Evolutionary conservation across 1,139 yeast genomes (phyloP), one percentile per base, ranked within the genome.

Genomic region (Zhuliangozyma blackwelliae): DNA sequence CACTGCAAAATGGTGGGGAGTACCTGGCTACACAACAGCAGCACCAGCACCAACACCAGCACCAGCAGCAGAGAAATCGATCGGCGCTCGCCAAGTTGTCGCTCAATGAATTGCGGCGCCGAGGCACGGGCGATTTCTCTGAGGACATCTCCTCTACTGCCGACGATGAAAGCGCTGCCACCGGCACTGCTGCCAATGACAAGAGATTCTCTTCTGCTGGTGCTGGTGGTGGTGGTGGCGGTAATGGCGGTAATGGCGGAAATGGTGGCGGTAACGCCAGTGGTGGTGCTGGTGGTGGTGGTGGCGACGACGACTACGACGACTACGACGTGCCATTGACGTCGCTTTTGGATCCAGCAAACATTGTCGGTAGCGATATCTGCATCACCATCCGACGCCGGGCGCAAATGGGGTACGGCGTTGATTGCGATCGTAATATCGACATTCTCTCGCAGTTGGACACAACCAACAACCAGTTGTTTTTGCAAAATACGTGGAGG

Each of bases 401-500:
- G 37, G 96, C 96, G 0, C 55, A 63, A 28, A 52, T 74, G 36
- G 95, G 95, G 0, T 90, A 90, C 52, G 86, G 88, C 0, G 65
- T 80, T 16, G 86, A 85, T 49, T 79, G 89, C 33, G 77, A 74
- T 33, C 63, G 61, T 29, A 90, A 90, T 43, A 74, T 82, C 28
- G 67, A 70, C 16, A 67, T 87, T 11, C 63, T 88, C 32, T 86
- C 79, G 40, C 63, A 65, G 25, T 53, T 69, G 35, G 73, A 73
- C 26, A 66, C 73, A 6, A 63, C 79, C 23, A 83, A 79, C 44
- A 75, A 78, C 33, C 78, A 78, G 40, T 55, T 75, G 26, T 78
- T 79, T 46, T 64, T 88, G 27, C 68, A 82, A 44, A 82, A 85
- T 48, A 82, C 95, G 0, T 90, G 97, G 97, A 78, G 82, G 50